Evolutionary conservation across 441 rosid genomes (phyloP), one percentile per base, ranked within the genome.

Genomic region (Lepidium campestre): DNA sequence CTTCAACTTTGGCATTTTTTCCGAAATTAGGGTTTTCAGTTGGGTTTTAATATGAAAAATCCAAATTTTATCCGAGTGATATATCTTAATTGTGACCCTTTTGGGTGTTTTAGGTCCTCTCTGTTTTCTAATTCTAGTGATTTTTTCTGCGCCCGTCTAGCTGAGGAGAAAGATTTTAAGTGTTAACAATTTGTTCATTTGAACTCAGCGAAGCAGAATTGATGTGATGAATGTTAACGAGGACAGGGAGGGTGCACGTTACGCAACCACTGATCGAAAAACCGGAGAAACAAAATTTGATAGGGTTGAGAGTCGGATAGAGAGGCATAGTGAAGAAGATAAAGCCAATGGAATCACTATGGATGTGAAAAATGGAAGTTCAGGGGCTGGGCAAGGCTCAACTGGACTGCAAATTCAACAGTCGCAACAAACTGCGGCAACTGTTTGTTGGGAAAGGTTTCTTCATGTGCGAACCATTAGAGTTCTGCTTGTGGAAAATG

Each of bases 401-500:
- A 53, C 57, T 54, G 64, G 67, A 70, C 77, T 57, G 56, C 87
- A 83, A 46, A 60, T 79, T 46, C 69, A 72, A 7, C 83, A 50
- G 75, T 77, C 79, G 36, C 87, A 71, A 40, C 72, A 81, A 71
- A 83, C 78, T 40, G 62, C 69, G 2, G 65, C 80, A 3, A 63
- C 56, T 63, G 86, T 80, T 69, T 79, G 82, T 42, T 87, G 93
- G 93, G 85, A 87, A 80, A 80, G 78, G 79, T 87, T 85, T 82
- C 93, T 85, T 37, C 85, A 77, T 73, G 58, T 83, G 50, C 73
- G 85, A 70, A 80, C 90, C 40, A 79, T 86, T 57, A 86, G 81
- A 75, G 91, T 86, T 74, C 76, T 88, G 9, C 87, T 88, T n/a
- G 87, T 86, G 40, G 91, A 88, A 55, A 73, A 84, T 39, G 91